These are phyloP conservation scores for Parsonsia alboflavescens DNA, from an alignment of 257 asterid species.

Conservation along the genomic window DNA sequence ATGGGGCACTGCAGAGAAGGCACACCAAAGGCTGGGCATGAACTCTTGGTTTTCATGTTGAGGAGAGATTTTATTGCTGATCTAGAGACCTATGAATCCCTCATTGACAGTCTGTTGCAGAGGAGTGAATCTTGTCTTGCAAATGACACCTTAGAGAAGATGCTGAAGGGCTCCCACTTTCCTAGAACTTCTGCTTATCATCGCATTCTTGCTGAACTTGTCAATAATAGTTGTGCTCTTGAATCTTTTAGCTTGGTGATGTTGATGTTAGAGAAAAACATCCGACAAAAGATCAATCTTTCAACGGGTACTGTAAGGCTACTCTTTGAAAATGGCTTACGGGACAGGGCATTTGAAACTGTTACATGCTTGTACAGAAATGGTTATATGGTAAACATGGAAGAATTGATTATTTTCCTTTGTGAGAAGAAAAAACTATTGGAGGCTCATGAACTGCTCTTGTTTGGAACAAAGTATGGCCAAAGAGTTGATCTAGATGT, in stretches of 20 bases:
- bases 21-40: slow-evolving; percentile 43
- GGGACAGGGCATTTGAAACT: slow-evolving; percentile 42
- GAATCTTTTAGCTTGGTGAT: slow-evolving; percentile 55
- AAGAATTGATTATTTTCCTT: slow-evolving; percentile 47
- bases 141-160: slow-evolving; percentile 49
- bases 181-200: slow-evolving; percentile 62
- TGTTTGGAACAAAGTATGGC: slow-evolving; percentile 42
- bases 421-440: slow-evolving; percentile 38
- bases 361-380: slow-evolving; percentile 42
- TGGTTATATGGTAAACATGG: slow-evolving; percentile 50
- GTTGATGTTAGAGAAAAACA: slow-evolving; percentile 59
- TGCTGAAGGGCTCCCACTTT: slow-evolving; percentile 57
- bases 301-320: slow-evolving; percentile 54
- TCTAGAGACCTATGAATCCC: slow-evolving; percentile 43
- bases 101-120: slow-evolving; percentile 51
- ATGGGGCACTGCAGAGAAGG: slow-evolving; percentile 73
- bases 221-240: slow-evolving; percentile 38
- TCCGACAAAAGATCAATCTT: slow-evolving; percentile 51
- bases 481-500: slow-evolving; percentile 32
- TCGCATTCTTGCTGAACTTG: slow-evolving; percentile 50
- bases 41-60: slow-evolving; percentile 62
- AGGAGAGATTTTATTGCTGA: slow-evolving; percentile 60
- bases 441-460: slow-evolving; percentile 47
- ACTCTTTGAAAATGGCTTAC: slow-evolving; percentile 37
- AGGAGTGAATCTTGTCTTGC: slow-evolving; percentile 49